Evolutionary conservation across 495 filamentous ascomycete genomes (phyloP), one percentile per base, ranked within the genome.

Genomic region (Opeltia flavorubescens): DNA sequence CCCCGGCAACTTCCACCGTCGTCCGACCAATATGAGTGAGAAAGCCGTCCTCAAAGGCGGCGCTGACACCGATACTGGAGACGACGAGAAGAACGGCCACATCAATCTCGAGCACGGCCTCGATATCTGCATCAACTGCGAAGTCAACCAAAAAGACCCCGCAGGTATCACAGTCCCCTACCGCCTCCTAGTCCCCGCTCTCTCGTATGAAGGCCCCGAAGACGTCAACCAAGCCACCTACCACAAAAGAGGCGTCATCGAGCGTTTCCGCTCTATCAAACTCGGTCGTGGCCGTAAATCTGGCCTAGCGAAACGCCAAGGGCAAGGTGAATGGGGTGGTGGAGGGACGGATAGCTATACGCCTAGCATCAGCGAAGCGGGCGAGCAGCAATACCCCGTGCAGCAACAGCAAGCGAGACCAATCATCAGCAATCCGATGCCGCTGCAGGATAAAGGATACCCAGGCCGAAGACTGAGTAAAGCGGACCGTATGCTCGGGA

Each of bases 91-190:
- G 17, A 50, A 47, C 8, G 60, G 55, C 20, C 60, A 63, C 20
- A 65, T 89, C 54, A 74, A 93, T 51, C 69, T 94, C 0, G 68
- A 84, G 50, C 79, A 79, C 34, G 88, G 86, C 2, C 67, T 98
- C 20, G 86, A 94, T 43, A 77, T 98, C 24, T 80, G 73, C 8
- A 61, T 98, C 24, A 89, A 93, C 53, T 75, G 91, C 54, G 91
- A 98, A 65, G 75, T 95, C 52, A 84, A 77, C 53, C 76, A 82
- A 24, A 74, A 75, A 48, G 86, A 96, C 55, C 91, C 93, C 0
- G 74, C 81, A 0, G 93, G 91, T n/a, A 83, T 81, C 53, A 98
- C 91, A 2, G 74, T 76, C 36, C 83, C 86, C 26, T 98, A 98
- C 59, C 72, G 88, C 18, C 61, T 96, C 21, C 73, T 95, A 0